Conservation (phyloP, 163 green algal species). For the Chlamydomonas reinhardtii region DNA sequence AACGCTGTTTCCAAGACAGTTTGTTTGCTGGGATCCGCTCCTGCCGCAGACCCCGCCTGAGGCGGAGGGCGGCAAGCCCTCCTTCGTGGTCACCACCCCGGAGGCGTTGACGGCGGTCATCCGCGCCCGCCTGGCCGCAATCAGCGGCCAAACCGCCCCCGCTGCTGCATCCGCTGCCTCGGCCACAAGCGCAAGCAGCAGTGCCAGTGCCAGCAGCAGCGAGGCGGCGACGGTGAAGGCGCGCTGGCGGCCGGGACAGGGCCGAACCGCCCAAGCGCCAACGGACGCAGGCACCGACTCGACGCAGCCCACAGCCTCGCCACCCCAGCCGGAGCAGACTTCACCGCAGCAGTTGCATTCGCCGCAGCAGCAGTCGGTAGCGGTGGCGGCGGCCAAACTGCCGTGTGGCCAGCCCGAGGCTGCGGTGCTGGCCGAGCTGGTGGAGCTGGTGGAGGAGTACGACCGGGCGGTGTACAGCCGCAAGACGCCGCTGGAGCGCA, state of each 20-base stretch:
- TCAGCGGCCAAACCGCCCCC: neutral
- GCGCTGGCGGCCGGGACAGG: no score
- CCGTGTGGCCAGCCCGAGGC: constrained; percentile 31
- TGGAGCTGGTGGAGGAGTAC: constrained; percentile 31
- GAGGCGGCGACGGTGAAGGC: no score
- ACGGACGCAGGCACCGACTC: neutral
- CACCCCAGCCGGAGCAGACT: neutral
- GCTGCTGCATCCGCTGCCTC: no score
- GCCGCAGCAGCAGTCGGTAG: no score
- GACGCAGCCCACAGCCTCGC: neutral
- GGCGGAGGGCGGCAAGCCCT: neutral
- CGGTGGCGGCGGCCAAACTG: neutral
- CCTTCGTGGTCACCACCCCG: constrained; percentile 30
- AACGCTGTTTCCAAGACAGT: no score
- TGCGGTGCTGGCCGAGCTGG: constrained; percentile 7
- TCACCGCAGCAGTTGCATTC: no score
- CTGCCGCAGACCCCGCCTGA: neutral
- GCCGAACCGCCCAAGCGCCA: no score
- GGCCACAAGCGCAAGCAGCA: neutral
- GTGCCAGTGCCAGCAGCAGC: no score
- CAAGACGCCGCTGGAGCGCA: constrained; percentile 40
- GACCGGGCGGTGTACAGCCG: constrained; percentile 11
- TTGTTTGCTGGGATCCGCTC: no score
- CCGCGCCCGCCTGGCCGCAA: neutral
- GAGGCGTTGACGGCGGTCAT: neutral